A percentile compares a stretch with the other conserved stretches of the same genome.
These are phyloP conservation scores for Kazachstania viticola DNA, from an alignment of 805 yeast genomes.

Conservation along the genomic window DNA sequence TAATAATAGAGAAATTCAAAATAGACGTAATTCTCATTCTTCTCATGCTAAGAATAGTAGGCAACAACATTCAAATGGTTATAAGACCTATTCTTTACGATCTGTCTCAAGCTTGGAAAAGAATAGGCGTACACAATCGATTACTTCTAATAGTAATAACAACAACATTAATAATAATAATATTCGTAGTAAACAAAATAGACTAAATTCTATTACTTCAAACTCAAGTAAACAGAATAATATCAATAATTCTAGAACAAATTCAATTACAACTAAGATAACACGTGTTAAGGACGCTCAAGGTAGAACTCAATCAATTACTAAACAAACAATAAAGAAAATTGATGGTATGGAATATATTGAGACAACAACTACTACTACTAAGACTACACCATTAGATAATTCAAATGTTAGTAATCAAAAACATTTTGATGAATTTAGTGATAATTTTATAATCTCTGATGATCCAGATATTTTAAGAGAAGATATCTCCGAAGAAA, in stretches of 20 bases:
- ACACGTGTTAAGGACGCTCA: slow-evolving; percentile 38
- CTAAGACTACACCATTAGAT: slow-evolving; percentile 7
- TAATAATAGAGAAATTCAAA: not conserved
- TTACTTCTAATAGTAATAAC: no score
- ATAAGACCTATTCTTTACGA: not conserved
- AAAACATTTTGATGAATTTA: slow-evolving; percentile 23
- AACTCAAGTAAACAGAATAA: not conserved
- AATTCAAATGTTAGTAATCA: slow-evolving; percentile 5
- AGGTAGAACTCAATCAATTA: slow-evolving; percentile 46
- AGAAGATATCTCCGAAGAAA: slow-evolving; percentile 3
- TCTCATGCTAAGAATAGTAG: not conserved
- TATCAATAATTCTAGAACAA: slow-evolving; percentile 13
- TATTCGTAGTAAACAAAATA: not conserved
- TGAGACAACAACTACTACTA: slow-evolving; percentile 35
- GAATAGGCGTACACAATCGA: not conserved
- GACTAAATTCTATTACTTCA: not conserved
- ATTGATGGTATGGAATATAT: slow-evolving; percentile 39
- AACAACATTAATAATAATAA: no score
- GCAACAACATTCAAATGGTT: not conserved
- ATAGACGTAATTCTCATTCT: not conserved
- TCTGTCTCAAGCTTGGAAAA: no score
- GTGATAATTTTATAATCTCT: slow-evolving; percentile 15
- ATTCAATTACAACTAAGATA: slow-evolving; percentile 34
- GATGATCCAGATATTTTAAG: slow-evolving; percentile 8
- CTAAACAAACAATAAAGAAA: slow-evolving; percentile 40